phyloP scores from a whole-genome alignment of 305 asterid genomes.

The Solanum chacoense region DNA sequence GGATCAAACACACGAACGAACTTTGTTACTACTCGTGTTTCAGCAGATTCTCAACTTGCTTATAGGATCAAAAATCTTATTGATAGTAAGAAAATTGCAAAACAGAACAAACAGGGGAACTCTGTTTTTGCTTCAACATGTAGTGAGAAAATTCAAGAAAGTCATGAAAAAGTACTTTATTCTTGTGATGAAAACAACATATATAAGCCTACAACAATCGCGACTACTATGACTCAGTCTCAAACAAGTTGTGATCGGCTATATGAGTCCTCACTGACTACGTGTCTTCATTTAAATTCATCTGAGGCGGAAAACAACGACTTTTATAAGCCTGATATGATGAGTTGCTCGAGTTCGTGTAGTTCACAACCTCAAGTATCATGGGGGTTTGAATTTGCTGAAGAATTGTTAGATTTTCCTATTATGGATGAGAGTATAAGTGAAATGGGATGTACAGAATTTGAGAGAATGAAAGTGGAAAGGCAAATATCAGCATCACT shows the following conservation, averaged over 20 bases:
- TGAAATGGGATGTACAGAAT: slow-evolving; percentile 27
- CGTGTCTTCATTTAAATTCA: neutral
- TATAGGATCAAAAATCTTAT: slow-evolving; percentile 41
- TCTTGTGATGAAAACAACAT: neutral
- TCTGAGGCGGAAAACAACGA: neutral
- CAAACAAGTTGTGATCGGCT: neutral
- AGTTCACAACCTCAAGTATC: slow-evolving; percentile 7
- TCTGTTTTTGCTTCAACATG: neutral
- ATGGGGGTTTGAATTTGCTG: slow-evolving; percentile 14
- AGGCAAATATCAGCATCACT: slow-evolving; percentile 73
- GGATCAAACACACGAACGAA: slow-evolving; percentile 58
- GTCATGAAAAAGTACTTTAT: neutral
- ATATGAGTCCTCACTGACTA: neutral
- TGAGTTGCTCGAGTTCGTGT: slow-evolving; percentile 16
- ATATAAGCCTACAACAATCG: neutral
- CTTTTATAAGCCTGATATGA: slow-evolving; percentile 47
- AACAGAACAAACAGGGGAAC: slow-evolving; percentile 1
- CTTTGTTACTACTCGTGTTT: slow-evolving; percentile 31
- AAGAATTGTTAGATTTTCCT: slow-evolving; percentile 23
- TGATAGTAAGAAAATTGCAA: slow-evolving; percentile 21
- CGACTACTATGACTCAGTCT: slow-evolving; percentile 3
- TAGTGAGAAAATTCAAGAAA: neutral
- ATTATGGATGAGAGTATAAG: slow-evolving; percentile 2
- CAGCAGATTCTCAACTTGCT: slow-evolving; percentile 53
- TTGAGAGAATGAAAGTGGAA: slow-evolving; percentile 56